These are phyloP conservation scores for Sporothrix schenckii DNA, from an alignment of 2,329 filamentous ascomycete species.

Conservation along the genomic window DNA sequence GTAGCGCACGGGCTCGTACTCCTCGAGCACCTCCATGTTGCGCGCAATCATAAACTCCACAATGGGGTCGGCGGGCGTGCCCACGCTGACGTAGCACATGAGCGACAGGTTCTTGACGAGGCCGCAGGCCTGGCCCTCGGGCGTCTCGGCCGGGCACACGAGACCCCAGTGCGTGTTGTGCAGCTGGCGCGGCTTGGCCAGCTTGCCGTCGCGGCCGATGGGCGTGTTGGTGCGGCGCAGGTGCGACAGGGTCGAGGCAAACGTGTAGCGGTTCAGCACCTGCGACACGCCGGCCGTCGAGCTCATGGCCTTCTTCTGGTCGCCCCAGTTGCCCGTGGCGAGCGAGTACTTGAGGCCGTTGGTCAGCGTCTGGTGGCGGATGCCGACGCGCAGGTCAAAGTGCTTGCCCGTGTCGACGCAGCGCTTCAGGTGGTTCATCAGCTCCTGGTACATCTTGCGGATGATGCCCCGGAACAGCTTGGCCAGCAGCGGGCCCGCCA, in stretches of 20 bases:
- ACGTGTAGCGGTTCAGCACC: constrained; percentile 96
- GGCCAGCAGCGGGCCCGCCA: constrained; percentile 92
- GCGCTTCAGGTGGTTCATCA: constrained; percentile 86
- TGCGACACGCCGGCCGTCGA: constrained; percentile 97
- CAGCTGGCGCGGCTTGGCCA: constrained; percentile 94
- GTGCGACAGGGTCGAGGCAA: constrained; percentile 94
- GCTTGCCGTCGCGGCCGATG: constrained; percentile 95
- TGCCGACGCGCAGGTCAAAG: constrained; percentile 86
- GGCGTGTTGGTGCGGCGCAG: constrained; percentile 96
- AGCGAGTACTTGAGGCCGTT: constrained; percentile 96
- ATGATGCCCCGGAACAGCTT: constrained; percentile 94
- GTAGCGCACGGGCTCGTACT: constrained; percentile 83
- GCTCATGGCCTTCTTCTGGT: constrained; percentile 96
- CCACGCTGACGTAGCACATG: constrained; percentile 98
- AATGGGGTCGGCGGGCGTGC: constrained; percentile 85
- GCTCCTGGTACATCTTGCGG: constrained; percentile 85
- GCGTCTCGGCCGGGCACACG: constrained; percentile 95
- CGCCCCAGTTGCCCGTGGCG: constrained; percentile 98
- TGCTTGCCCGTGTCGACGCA: constrained; percentile 87
- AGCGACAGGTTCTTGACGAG: constrained; percentile 96
- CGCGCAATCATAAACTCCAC: constrained; percentile 94
- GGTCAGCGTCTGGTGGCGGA: constrained; percentile 88
- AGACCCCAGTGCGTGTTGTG: constrained; percentile 99
- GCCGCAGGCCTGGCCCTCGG: constrained; percentile 97
- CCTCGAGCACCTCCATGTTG: constrained; percentile 95